phyloP scores from a whole-genome alignment of 768 basidiomycete species.

The Boletus insuetus region DNA sequence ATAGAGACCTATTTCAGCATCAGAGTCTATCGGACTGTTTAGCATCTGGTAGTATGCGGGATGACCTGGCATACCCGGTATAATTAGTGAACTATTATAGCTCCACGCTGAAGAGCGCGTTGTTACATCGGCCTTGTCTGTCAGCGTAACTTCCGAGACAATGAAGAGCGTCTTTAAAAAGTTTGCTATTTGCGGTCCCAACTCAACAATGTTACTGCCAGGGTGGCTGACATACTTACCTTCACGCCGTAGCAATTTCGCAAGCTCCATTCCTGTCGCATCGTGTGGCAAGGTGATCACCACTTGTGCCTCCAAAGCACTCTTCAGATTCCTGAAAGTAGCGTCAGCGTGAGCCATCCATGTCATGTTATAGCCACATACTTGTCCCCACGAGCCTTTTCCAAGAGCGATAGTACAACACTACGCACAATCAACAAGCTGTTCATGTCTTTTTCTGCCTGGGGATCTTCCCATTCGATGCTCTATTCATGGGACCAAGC shows the following conservation, averaged over 20 bases:
- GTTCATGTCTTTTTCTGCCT: slow-evolving; percentile 61
- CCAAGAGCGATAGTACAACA: slow-evolving; percentile 63
- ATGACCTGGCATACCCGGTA: slow-evolving; percentile 43
- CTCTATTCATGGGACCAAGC: slow-evolving; percentile 35
- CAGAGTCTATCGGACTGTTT: slow-evolving; percentile 7
- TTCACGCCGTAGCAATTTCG: slow-evolving; percentile 47
- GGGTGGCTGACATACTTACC: slow-evolving; percentile 15
- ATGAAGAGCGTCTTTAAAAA: slow-evolving; percentile 76
- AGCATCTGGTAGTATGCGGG: not conserved
- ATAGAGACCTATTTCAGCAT: slow-evolving; percentile 40
- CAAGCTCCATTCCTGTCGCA: slow-evolving; percentile 22
- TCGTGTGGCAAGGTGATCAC: slow-evolving; percentile 53
- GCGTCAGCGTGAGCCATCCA: slow-evolving; percentile 1
- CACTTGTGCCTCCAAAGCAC: slow-evolving; percentile 75
- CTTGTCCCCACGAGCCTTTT: slow-evolving; percentile 76
- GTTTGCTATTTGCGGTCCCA: slow-evolving; percentile 40
- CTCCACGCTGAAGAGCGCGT: slow-evolving; percentile 46
- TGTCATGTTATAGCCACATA: slow-evolving; percentile 31
- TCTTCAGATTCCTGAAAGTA: slow-evolving; percentile 61
- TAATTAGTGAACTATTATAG: slow-evolving; percentile 41
- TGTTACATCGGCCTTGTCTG: slow-evolving; percentile 42
- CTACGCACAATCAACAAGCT: slow-evolving; percentile 58
- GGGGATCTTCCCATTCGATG: slow-evolving; percentile 58
- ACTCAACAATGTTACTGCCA: not conserved
- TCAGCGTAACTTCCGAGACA: slow-evolving; percentile 65